Base-by-base conservation (phyloP, 116 monocot genomes). In the Cymodocea nodosa region DNA sequence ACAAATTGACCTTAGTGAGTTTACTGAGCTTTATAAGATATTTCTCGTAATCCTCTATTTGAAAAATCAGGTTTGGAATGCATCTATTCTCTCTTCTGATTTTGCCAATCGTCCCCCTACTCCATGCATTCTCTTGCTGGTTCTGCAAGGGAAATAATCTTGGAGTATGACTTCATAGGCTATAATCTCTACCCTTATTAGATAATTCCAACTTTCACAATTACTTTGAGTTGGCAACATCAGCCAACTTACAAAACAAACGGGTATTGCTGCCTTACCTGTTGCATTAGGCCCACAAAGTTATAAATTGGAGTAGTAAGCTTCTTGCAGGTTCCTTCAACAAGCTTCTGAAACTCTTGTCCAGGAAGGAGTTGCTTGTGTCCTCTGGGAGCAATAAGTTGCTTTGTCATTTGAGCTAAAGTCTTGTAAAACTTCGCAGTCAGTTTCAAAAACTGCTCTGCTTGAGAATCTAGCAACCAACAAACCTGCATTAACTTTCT, bases 31-130 rank as follows among this genome's bases (percentile, higher is more conserved):
- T 80, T 25, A 97, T 97, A 2, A 97, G 80, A 75, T 91, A 91
- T 52, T 78, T 85, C 71, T 97, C 97, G 51, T 86, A 91, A 67
- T 91, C 89, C 78, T 97, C 97, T 60, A 97, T 97, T 40, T 85
- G 87, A 59, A 82, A 97, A 64, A 97, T 86, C 48, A 97, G 72
- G 63, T 97, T 84, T 35, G 97, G 97, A 52, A 97, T 86, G 68
- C 92, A 88, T 73, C 66, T 80, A 51, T 77, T 97, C 67, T 97
- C 97, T 74, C 82, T 88, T 82, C 80, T 97, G 60, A 97, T 97
- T 72, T 78, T 97, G 74, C 68, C 75, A 5, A 85, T 57, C 10
- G 78, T 75, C 40, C 80, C 85, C 50, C 49, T 87, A 25, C 52
- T 48, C 36, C 68, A 60, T n/a, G 62, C 60, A 69, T 23, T 82